Percentiles rank a stretch among this genome's conserved stretches.
Evolutionary conservation across 2,329 filamentous ascomycete genomes (phyloP).

Genomic region (Monilinia laxa): DNA sequence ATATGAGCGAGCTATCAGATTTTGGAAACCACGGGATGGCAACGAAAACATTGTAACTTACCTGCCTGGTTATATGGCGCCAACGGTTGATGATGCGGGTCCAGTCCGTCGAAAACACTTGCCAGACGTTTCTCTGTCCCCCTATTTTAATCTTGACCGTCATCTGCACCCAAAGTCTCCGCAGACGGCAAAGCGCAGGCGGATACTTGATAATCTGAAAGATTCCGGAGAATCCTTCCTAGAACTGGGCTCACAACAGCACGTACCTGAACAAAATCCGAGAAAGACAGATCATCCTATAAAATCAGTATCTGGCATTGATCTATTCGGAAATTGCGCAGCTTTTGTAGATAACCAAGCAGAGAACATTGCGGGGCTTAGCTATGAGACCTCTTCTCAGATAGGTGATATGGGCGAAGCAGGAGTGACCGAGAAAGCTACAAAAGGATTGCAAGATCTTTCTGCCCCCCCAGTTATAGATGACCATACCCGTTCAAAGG

Average conservation of each 20-base stretch:
- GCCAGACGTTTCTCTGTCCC: slow-evolving; percentile 34
- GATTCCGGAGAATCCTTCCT: slow-evolving; percentile 26
- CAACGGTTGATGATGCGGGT: background rate
- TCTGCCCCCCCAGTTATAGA: background rate
- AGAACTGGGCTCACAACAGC: background rate
- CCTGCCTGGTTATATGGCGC: slow-evolving; percentile 25
- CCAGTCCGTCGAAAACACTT: slow-evolving; percentile 28
- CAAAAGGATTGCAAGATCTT: too few relatives aligned
- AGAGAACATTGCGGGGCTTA: background rate
- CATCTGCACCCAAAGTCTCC: slow-evolving; percentile 29
- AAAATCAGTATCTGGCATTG: slow-evolving; percentile 25
- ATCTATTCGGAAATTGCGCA: slow-evolving; percentile 29
- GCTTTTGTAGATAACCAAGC: background rate
- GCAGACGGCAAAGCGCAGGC: slow-evolving; percentile 27
- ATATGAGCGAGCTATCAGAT: slow-evolving; percentile 32
- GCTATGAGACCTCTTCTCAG: background rate
- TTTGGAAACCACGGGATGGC: slow-evolving; percentile 35
- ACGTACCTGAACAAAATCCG: background rate
- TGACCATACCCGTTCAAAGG: background rate
- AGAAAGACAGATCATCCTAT: background rate
- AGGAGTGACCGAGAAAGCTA: background rate
- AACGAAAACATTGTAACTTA: slow-evolving; percentile 32
- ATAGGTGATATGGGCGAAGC: background rate
- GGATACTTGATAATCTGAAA: slow-evolving; percentile 32
- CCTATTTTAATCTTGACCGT: slow-evolving; percentile 37